Evolutionary conservation across 495 filamentous ascomycete species (phyloP).

Genomic region (Xylaria scruposa): DNA sequence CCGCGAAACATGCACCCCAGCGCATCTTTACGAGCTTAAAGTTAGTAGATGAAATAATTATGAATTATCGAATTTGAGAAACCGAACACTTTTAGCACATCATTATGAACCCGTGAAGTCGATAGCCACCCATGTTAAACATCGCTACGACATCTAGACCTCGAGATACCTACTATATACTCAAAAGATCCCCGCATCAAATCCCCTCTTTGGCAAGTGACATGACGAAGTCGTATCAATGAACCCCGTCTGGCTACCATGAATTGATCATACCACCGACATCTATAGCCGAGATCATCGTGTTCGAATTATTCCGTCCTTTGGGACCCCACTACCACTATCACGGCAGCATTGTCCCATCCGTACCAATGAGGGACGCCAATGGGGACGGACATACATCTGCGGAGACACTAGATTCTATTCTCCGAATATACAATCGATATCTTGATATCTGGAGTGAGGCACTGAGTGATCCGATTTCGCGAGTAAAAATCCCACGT

Average conservation of each 20-base stretch:
- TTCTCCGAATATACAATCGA: neutral
- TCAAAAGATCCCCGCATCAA: constrained; percentile 12
- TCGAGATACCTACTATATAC: neutral
- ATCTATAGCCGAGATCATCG: constrained; percentile 22
- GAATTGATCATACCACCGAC: neutral
- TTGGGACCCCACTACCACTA: neutral
- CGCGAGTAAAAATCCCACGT: neutral
- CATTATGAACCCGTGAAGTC: neutral
- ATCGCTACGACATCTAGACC: neutral
- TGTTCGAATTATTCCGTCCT: constrained; percentile 16
- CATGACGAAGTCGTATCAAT: constrained; percentile 16
- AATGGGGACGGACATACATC: neutral
- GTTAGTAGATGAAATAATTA: neutral
- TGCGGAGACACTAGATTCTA: neutral
- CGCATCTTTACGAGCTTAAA: constrained; percentile 3
- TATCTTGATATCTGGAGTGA: neutral
- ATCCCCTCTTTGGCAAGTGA: constrained; percentile 10
- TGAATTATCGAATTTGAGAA: neutral
- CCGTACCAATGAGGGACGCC: constrained; percentile 5
- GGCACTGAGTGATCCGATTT: constrained; percentile 2
- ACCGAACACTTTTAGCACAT: neutral
- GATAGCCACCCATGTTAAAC: neutral
- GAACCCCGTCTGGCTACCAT: neutral
- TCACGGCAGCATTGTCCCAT: neutral
- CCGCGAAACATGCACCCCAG: constrained; percentile 15